Evolutionary conservation across 2,329 filamentous ascomycete genomes (phyloP), one percentile per base, ranked within the genome.

Genomic region (Monosporascus sp.): DNA sequence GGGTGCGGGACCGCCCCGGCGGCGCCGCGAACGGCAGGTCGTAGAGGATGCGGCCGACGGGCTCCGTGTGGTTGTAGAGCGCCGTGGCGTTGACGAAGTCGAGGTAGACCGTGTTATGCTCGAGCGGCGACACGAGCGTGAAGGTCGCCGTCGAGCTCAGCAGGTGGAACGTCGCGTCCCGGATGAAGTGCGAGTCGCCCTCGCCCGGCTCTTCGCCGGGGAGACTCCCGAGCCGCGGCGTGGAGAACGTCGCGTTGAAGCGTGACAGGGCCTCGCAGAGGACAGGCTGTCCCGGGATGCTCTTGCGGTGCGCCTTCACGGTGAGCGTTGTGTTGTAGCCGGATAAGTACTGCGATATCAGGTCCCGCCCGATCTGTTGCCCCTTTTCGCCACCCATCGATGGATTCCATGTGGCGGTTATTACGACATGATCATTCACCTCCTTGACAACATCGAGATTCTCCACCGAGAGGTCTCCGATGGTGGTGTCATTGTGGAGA

Each of bases 111-210:
- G 85, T 90, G 50, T 88, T 88, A 54, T 84, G 76, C 41, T 77
- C 73, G 8, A 97, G 76, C 0, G 94, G 94, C 0, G 92, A 97
- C 40, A 86, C 79, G 22, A 97, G 79, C 0, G 83, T 85, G 70
- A 99, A 97, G 1, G 87, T 84, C 3, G 93, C 93, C 0, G 91
- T 91, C 0, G 91, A 96, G 17, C 90, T 88, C 58, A 94, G 80
- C 50, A 97, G 72, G 72, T 97, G 91, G 71, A 99, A 86, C 7
- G 86, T 93, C 11, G 92, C 90, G 62, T 90, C 86, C 66, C 87
- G 83, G 62, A 99, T 91, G 69, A 97, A 97, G 59, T 84, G 84
- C 0, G 80, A 73, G 27, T 72, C 72, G 24, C 75, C 71, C 40
- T 77, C 71, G 11, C 73, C 70, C 16, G 74, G 71, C 14, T n/a